Percentiles rank a stretch among this genome's conserved stretches.
These are phyloP conservation scores for Neopestalotiopsis sp. DNA, from an alignment of 2,329 filamentous ascomycete genomes.

Conservation along the genomic window DNA sequence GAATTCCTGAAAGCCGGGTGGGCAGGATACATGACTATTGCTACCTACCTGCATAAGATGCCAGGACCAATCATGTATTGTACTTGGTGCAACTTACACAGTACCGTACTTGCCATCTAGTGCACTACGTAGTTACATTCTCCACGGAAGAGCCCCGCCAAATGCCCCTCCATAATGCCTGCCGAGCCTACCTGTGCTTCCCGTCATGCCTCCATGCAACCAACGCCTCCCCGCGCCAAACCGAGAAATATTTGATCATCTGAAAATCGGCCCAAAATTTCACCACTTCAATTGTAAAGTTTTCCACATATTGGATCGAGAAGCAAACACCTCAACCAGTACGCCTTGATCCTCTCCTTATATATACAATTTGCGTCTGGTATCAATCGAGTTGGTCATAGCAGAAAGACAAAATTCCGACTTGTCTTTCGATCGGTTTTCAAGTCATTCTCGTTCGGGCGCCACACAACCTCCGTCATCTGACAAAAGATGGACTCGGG, in stretches of 20 bases:
- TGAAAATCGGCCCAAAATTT: no score
- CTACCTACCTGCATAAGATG: no score
- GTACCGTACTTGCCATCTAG: background rate
- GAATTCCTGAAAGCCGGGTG: no score
- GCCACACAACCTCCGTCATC: background rate
- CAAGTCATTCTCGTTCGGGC: background rate
- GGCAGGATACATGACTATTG: no score
- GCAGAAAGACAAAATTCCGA: background rate
- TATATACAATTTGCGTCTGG: background rate
- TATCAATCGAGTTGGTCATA: background rate
- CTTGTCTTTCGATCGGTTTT: background rate
- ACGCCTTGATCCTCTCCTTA: background rate
- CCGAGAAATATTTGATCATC: no score
- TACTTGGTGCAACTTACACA: no score
- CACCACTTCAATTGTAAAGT: no score
- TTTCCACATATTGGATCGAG: no score
- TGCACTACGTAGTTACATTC: background rate
- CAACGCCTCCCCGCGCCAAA: background rate
- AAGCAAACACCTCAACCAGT: no score
- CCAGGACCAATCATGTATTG: no score
- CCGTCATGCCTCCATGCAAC: background rate
- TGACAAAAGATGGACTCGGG: background rate
- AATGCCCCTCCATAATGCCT: background rate
- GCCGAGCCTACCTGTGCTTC: background rate
- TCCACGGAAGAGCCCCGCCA: background rate